Evolutionary conservation across 495 filamentous ascomycete species (phyloP), one percentile per base, ranked within the genome.

Genomic region (Xylona heveae): DNA sequence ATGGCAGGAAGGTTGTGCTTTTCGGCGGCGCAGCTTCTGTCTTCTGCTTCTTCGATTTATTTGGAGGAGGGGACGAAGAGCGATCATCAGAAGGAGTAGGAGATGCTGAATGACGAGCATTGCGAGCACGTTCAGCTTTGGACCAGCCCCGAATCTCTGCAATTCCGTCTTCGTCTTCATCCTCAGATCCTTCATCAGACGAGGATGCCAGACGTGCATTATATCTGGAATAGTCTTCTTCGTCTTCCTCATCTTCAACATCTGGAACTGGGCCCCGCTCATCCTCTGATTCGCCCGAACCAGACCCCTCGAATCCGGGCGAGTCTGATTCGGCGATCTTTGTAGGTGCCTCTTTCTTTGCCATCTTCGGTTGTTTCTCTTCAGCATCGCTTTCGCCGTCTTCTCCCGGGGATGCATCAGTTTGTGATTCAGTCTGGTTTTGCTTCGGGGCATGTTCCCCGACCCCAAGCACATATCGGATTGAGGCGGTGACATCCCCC

Each of bases 1-100:
- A 74, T 2, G 88, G 90, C 3, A 97, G 63, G 60, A 94, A 93
- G 1, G 69, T 75, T 5, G 71, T 73, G 16, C 31, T 37, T n/a
- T 39, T 48, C 24, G 38, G 39, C 15, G 36, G 14, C 14, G 33
- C 30, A 16, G 39, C 35, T 1, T 25, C 35, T 10, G 28, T 37
- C 20, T 36, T 38, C 2, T 37, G 35, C 31, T 47, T 41, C 17
- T 35, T 23, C 16, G 35, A 24, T 21, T 36, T 24, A 26, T 28
- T 8, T 5, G 33, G 33, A 24, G 9, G 33, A 5, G 33, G 33
- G 13, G 21, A 13, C 5, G 23, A 8, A 13, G 33, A 35, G 15
- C 17, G 25, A 6, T n/a, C 20, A 8, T 21, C 33, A 15, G 33
- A 35, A n/a, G 16, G 15, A 5, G 5, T 2, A 15, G 33, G 13